A percentile compares a stretch with the other conserved stretches of the same genome.
Conservation (phyloP, 2,329 filamentous ascomycete genomes). For the Ophiostoma populinum region DNA sequence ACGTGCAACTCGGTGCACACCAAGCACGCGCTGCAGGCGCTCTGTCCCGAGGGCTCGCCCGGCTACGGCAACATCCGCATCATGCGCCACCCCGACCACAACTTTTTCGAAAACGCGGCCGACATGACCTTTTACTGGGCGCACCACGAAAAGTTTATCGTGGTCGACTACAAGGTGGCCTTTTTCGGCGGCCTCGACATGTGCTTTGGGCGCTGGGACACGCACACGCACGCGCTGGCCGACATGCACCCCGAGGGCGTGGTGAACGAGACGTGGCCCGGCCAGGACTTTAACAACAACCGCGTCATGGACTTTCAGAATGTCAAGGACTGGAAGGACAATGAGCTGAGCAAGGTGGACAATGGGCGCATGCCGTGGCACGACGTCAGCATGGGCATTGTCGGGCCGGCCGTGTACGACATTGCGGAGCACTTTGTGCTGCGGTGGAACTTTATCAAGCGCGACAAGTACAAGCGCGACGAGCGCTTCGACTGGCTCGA, state of each 20-base stretch:
- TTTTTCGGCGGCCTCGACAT: slow-evolving; percentile 91
- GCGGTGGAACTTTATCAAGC: slow-evolving; percentile 92
- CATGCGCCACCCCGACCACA: slow-evolving; percentile 88
- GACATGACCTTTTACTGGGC: slow-evolving; percentile 98
- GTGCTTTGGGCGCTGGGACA: slow-evolving; percentile 92
- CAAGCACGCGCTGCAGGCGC: slow-evolving; percentile 61
- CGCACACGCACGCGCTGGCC: slow-evolving; percentile 64
- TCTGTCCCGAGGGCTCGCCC: slow-evolving; percentile 67
- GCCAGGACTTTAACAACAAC: slow-evolving; percentile 97
- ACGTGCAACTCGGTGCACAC: slow-evolving; percentile 90
- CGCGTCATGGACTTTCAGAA: slow-evolving; percentile 89
- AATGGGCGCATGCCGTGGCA: slow-evolving; percentile 98
- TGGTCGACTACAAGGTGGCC: slow-evolving; percentile 78
- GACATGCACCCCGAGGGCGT: slow-evolving; percentile 79
- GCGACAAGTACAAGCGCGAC: slow-evolving; percentile 94
- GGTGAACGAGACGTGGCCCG: slow-evolving; percentile 72
- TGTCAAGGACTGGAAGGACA: slow-evolving; percentile 81
- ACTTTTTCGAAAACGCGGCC: slow-evolving; percentile 78
- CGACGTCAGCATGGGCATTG: slow-evolving; percentile 81
- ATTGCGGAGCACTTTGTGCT: slow-evolving; percentile 91
- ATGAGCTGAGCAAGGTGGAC: slow-evolving; percentile 79
- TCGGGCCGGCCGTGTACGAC: slow-evolving; percentile 79
- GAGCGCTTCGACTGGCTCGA: slow-evolving; percentile 69
- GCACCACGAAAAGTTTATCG: slow-evolving; percentile 94
- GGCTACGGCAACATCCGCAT: slow-evolving; percentile 79